Percentiles rank a stretch among this genome's conserved stretches.
Evolutionary conservation across 2,329 filamentous ascomycete genomes (phyloP).

Genomic region (Phialophora verrucosa): DNA sequence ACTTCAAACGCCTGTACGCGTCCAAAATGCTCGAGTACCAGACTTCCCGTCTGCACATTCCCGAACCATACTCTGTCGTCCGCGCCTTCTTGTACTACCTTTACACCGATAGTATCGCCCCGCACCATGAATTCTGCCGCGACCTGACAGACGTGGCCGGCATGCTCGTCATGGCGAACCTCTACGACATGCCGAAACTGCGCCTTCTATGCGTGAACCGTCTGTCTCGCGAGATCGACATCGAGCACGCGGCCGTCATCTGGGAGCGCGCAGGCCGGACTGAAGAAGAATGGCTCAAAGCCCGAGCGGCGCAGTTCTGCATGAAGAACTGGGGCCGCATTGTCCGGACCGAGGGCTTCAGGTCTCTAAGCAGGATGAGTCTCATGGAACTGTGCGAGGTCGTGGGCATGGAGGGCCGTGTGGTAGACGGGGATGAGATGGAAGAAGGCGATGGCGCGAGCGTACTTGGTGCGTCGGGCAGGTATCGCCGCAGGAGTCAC

Average conservation of each 20-base stretch:
- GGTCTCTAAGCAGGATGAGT: conserved; percentile 75
- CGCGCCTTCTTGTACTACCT: conserved; percentile 95
- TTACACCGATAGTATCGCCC: conserved; percentile 87
- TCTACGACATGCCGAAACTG: conserved; percentile 95
- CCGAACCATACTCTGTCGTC: conserved; percentile 92
- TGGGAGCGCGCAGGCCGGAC: conserved; percentile 94
- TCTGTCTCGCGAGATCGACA: conserved; percentile 86
- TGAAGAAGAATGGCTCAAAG: conserved; percentile 90
- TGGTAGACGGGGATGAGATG: conserved; percentile 85
- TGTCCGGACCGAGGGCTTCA: conserved; percentile 86
- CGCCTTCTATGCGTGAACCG: conserved; percentile 90
- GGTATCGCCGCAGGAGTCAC: conserved; percentile 37
- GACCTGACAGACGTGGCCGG: conserved; percentile 84
- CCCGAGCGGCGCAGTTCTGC: conserved; percentile 84
- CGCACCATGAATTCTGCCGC: conserved; percentile 64
- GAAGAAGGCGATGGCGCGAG: conserved; percentile 59
- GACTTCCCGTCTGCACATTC: conserved; percentile 96
- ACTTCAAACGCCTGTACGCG: conserved; percentile 89
- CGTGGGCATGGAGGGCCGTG: conserved; percentile 88
- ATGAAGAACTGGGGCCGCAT: conserved; percentile 94
- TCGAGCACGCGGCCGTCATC: conserved; percentile 91
- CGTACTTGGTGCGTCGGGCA: conserved; percentile 45
- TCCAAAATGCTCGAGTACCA: conserved; percentile 98
- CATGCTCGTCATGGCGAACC: conserved; percentile 94
- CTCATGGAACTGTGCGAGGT: conserved; percentile 92